Base-by-base conservation (phyloP, 2,329 filamentous ascomycete species). In the Daldinia eschscholtzii region DNA sequence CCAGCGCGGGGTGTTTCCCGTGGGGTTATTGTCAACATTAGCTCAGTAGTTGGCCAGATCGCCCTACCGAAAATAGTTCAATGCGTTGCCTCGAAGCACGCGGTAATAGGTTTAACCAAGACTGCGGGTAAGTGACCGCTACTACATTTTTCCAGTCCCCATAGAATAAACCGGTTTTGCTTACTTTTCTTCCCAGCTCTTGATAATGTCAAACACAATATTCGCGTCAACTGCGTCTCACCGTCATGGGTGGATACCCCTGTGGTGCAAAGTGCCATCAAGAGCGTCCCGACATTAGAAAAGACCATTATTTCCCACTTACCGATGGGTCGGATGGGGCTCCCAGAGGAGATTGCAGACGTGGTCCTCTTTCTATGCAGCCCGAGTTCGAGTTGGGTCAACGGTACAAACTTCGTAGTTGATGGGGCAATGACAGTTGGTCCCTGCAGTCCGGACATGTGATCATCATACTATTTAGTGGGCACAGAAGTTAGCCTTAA, bases 81-180 rank as follows among this genome's bases (percentile, higher is more conserved):
- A 18, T 75, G 73, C 42, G 67, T 66, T 9, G 57, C 72, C 1
- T 72, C 74, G 0, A 75, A 75, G 42, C 69, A 72, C 42, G 73
- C 71, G 10, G 69, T 72, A 2, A 35, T 74, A 0, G 73, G 72
- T 0, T 10, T 75, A 10, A 65, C 55, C 5, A 70, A 48, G 23
- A 68, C 13, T 26, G 44, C 63, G 3, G 71, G 70, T 74, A 59
- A 57, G 70, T 52, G 41, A 35, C 12, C 23, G 18, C 37, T 4
- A 46, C 41, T 46, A 20, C 15, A n/a, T 26, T 37, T 37, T 23
- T 23, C 18, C 33, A 37, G 26, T 37, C 26, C 15, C n/a, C 12
- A 37, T 59, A 41, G 6, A 30, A 35, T 28, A 28, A 50, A 9
- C 13, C 35, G 10, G 5, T 10, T 52, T 18, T 52, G 20, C 46